Conservation (phyloP, 75 land plant genomes). For the Cunninghamia lanceolata region DNA sequence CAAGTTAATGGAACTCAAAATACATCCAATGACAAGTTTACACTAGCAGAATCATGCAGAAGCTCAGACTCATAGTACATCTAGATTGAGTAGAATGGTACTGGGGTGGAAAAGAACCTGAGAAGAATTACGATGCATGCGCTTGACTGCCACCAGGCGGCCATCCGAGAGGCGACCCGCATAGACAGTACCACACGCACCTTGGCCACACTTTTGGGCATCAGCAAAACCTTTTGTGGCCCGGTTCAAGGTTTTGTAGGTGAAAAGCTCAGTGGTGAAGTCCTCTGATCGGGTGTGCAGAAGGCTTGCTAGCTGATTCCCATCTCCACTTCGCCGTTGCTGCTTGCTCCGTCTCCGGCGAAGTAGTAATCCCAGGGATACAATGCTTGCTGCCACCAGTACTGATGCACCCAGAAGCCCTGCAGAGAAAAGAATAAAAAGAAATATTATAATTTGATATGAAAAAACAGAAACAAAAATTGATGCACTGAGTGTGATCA, state of each 20-base stretch:
- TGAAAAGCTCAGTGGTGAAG: constrained; percentile 18
- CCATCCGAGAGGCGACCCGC: constrained; percentile 24
- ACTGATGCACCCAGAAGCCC: neutral
- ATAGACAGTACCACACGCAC: constrained; percentile 35
- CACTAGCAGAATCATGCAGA: no score
- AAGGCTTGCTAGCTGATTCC: constrained; percentile 11
- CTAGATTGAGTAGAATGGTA: neutral
- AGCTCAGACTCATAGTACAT: neutral
- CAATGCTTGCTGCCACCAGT: neutral
- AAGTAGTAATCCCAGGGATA: neutral
- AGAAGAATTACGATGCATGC: constrained; percentile 14
- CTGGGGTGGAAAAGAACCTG: neutral
- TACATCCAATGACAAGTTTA: no score
- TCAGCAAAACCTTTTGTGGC: constrained; percentile 31
- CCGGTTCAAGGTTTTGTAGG: constrained; percentile 21
- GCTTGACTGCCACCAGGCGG: constrained; percentile 27
- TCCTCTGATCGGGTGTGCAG: neutral
- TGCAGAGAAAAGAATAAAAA: neutral
- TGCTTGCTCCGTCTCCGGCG: neutral
- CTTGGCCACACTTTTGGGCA: constrained; percentile 20
- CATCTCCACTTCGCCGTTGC: neutral
- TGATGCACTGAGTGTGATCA: no score
- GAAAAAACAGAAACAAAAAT: neutral
- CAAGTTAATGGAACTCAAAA: no score
- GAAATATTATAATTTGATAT: neutral